These are phyloP conservation scores for Closterium sp. DNA, from an alignment of 139 green algal species.

Conservation along the genomic window DNA sequence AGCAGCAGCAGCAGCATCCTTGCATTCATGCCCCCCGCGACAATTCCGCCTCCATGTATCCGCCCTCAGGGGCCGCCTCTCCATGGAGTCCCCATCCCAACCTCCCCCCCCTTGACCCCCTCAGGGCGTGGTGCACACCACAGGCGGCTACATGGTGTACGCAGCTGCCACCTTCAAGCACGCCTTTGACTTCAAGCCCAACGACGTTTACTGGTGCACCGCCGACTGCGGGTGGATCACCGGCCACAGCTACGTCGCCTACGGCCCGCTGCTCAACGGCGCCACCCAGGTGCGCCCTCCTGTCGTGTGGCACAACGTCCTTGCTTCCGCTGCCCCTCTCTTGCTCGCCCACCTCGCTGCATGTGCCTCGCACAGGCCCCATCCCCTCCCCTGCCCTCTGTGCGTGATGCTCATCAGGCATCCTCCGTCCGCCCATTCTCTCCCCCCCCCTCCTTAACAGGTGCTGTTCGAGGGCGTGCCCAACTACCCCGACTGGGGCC, in stretches of 20 bases:
- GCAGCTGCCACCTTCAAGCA: constrained; percentile 56
- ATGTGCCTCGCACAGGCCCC: too few relatives aligned
- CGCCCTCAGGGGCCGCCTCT: too few relatives aligned
- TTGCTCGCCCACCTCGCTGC: too few relatives aligned
- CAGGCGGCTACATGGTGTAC: constrained; percentile 65
- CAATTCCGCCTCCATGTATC: too few relatives aligned
- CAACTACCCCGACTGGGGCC: constrained; percentile 64
- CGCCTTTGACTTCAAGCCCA: constrained; percentile 52
- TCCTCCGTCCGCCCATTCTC: too few relatives aligned
- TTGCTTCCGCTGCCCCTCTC: too few relatives aligned
- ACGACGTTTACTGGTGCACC: constrained; percentile 66
- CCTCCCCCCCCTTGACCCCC: not conserved
- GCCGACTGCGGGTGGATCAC: constrained; percentile 99
- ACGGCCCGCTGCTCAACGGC: constrained; percentile 82
- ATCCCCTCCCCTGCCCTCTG: too few relatives aligned
- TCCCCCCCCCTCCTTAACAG: not conserved
- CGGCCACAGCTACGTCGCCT: constrained; percentile 64
- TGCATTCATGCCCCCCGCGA: too few relatives aligned
- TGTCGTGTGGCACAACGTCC: too few relatives aligned
- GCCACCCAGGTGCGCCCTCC: constrained; percentile 51
- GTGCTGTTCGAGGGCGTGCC: constrained; percentile 62
- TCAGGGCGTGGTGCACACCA: constrained; percentile 59
- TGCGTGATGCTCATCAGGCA: too few relatives aligned
- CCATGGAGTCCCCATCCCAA: too few relatives aligned
- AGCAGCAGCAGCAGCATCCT: too few relatives aligned